Percentiles rank a stretch among this genome's conserved stretches.
These are phyloP conservation scores for Amaranthus hypochondriacus DNA, from an alignment of 148 eudicot genomes.

Conservation along the genomic window DNA sequence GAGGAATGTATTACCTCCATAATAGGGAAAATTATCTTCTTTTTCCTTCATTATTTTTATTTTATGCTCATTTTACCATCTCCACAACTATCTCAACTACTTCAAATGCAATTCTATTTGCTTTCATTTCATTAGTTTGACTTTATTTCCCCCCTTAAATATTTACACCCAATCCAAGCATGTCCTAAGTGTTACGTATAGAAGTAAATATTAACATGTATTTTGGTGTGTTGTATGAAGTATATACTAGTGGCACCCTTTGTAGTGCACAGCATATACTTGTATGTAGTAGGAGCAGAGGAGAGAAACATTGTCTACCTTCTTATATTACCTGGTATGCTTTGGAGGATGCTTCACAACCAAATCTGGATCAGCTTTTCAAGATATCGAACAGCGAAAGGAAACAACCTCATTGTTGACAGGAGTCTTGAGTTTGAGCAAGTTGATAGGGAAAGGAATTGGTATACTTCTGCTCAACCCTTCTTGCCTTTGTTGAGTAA, in stretches of 20 bases:
- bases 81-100: no score
- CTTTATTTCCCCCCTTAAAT: no score
- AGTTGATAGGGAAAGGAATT: slow-evolving; percentile 31
- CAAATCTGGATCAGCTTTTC: slow-evolving; percentile 35
- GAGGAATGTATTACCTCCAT: no score
- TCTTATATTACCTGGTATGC: slow-evolving; percentile 12
- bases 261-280: slow-evolving; percentile 31
- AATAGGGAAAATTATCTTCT: no score
- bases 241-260: slow-evolving; percentile 25
- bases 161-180: no score
- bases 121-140: no score
- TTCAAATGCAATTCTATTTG: no score
- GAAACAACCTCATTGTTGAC: slow-evolving; percentile 26
- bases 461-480: slow-evolving; percentile 11
- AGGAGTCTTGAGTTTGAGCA: slow-evolving; percentile 32
- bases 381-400: slow-evolving; percentile 46
- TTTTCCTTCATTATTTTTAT: no score
- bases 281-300: slow-evolving; percentile 3
- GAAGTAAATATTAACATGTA: not conserved
- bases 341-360: slow-evolving; percentile 36
- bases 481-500: no score
- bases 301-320: slow-evolving; percentile 3
- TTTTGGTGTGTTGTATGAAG: slow-evolving; percentile 12
- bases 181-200: no score
- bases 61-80: no score